Evolutionary conservation across 129 eudicot genomes (phyloP).

Genomic region (Calendula officinalis): DNA sequence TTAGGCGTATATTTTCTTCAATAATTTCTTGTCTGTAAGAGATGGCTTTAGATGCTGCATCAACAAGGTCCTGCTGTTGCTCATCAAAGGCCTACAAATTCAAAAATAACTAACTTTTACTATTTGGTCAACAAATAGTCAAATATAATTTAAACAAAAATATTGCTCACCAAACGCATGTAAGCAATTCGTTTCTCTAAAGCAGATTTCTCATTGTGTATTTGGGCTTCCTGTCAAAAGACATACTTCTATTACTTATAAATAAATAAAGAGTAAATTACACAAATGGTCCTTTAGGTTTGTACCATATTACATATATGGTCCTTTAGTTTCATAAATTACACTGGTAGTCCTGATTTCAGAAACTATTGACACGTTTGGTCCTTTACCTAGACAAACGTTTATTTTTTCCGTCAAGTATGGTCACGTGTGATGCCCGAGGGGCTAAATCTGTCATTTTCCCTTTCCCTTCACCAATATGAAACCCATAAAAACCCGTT

Average conservation of each 20-base stretch:
- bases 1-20: conserved; percentile 94
- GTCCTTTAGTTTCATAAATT: no score
- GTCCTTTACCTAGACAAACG: no score
- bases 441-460: no score
- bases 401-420: no score
- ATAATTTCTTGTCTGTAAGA: conserved; percentile 92
- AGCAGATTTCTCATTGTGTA: conserved; percentile 73
- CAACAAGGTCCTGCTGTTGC: conserved; percentile 97
- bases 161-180: conserved; percentile 79
- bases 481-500: no score
- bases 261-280: not conserved
- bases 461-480: no score
- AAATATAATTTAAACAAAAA: conserved; percentile 6
- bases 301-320: no score
- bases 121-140: not conserved
- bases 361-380: no score
- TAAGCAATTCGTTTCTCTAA: conserved; percentile 93
- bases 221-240: conserved; percentile 73
- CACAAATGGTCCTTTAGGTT: no score
- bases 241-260: not conserved
- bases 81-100: conserved; percentile 79
- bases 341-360: no score
- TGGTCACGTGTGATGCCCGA: no score
- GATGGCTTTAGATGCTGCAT: conserved; percentile 89
- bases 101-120: conserved; percentile 20